Evolutionary conservation across 192 early-diverging fungal genomes (phyloP).

Genomic region (Geosiphon pyriformis): DNA sequence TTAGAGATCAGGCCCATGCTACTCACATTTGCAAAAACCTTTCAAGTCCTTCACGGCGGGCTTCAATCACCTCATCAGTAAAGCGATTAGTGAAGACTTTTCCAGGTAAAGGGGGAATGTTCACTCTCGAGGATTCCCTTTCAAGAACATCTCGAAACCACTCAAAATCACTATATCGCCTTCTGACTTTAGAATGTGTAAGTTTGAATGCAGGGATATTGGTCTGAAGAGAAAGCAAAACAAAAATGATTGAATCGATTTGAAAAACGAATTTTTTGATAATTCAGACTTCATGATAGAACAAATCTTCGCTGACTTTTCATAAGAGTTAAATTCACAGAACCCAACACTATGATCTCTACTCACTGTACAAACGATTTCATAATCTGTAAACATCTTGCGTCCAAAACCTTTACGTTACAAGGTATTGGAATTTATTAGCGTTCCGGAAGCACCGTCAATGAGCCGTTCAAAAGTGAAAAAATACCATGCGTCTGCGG

Average conservation of each 20-base stretch:
- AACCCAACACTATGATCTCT: too few species aligned
- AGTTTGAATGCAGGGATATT: conserved; percentile 97
- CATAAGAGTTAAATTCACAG: too few species aligned
- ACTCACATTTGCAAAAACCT: conserved; percentile 93
- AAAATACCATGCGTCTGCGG: conserved; percentile 73
- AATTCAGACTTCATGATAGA: neutral
- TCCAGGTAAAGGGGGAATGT: conserved; percentile 91
- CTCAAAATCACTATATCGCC: conserved; percentile 97
- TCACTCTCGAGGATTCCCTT: conserved; percentile 85
- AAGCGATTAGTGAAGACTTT: conserved; percentile 97
- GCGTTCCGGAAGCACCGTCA: neutral
- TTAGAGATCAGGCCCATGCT: neutral
- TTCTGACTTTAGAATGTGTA: conserved; percentile 72
- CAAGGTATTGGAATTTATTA: conserved; percentile 15
- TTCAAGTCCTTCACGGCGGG: conserved; percentile 84
- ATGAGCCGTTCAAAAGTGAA: conserved; percentile 18
- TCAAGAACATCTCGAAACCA: conserved; percentile 96
- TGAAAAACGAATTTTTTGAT: conserved; percentile 21
- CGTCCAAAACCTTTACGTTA: conserved; percentile 52
- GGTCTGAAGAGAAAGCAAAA: conserved; percentile 51
- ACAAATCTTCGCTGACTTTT: neutral
- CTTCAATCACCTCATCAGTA: conserved; percentile 92
- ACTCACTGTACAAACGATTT: conserved; percentile 86
- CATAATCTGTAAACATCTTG: conserved; percentile 92
- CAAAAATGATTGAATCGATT: conserved; percentile 16